phyloP scores from a whole-genome alignment of 1,284 basidiomycete genomes.

The Microbotryomycetes sp. region DNA sequence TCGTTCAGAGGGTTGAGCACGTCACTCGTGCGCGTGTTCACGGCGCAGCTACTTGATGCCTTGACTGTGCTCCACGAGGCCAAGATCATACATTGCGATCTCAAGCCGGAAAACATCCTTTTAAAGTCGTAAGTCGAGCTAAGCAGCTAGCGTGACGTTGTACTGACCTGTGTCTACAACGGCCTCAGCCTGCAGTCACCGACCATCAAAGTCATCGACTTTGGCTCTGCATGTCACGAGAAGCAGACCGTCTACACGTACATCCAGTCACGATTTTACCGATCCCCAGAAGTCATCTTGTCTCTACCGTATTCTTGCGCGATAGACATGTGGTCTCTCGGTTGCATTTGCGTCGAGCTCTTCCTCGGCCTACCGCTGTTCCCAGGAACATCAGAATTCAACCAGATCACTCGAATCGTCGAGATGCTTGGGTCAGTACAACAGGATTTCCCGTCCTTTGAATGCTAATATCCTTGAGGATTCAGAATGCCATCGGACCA shows the following conservation, averaged over 20 bases:
- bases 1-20: slow-evolving; percentile 96
- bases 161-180: neutral
- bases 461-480: neutral
- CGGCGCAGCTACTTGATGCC: slow-evolving; percentile 87
- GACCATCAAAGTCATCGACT: slow-evolving; percentile 98
- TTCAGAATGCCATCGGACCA: slow-evolving; percentile 73
- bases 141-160: slow-evolving; percentile 13
- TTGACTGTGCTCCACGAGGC: slow-evolving; percentile 90
- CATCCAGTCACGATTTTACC: slow-evolving; percentile 97
- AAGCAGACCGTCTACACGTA: slow-evolving; percentile 99
- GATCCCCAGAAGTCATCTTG: slow-evolving; percentile 92
- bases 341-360: slow-evolving; percentile 94
- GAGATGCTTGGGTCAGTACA: slow-evolving; percentile 96
- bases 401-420: slow-evolving; percentile 91
- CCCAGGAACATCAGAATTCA: slow-evolving; percentile 98
- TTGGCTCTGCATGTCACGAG: slow-evolving; percentile 97
- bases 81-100: slow-evolving; percentile 91
- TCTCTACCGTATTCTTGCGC: slow-evolving; percentile 89
- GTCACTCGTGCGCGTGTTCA: slow-evolving; percentile 96
- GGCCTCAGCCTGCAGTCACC: slow-evolving; percentile 77
- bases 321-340: slow-evolving; percentile 93
- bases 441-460: neutral
- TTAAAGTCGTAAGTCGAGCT: slow-evolving; percentile 69
- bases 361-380: slow-evolving; percentile 94
- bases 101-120: slow-evolving; percentile 95